Percentiles rank a stretch among this genome's conserved stretches.
Conservation (phyloP, 192 early-diverging fungal genomes). For the Ambispora gerdemannii region DNA sequence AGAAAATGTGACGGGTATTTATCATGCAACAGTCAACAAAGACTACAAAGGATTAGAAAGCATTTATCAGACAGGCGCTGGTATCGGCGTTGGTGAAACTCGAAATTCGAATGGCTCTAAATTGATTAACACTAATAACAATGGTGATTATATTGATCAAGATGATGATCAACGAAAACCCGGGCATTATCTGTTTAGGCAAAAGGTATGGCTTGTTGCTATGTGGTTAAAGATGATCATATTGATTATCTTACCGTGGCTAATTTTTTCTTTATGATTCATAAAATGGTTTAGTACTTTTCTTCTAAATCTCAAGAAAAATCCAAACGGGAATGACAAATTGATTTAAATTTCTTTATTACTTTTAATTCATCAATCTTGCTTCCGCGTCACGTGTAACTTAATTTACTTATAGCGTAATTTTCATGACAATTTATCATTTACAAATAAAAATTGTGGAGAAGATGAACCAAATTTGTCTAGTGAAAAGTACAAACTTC, state of each 20-base stretch:
- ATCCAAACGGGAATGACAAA: conserved; percentile 7
- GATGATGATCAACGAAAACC: no score
- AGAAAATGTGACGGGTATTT: conserved; percentile 22
- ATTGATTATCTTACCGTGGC: background rate
- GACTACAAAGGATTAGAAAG: conserved; percentile 13
- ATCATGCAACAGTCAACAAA: conserved; percentile 10
- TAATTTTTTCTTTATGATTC: background rate
- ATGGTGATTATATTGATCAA: no score
- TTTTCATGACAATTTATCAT: no score
- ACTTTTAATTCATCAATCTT: no score
- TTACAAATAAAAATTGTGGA: no score
- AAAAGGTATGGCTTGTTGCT: conserved; percentile 34
- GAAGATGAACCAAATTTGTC: no score
- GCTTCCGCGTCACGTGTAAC: no score
- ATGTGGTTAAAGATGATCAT: background rate
- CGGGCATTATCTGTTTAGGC: conserved; percentile 41
- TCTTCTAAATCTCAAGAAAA: conserved; percentile 21
- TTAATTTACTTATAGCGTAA: no score
- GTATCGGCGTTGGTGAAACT: conserved; percentile 1
- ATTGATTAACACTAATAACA: conserved; percentile 21
- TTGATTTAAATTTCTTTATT: no score
- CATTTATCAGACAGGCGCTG: conserved; percentile 27
- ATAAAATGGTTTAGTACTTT: conserved; percentile 14
- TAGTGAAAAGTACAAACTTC: no score
- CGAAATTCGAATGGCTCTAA: conserved; percentile 1